Evolutionary conservation across 2,329 filamentous ascomycete species (phyloP), one percentile per base, ranked within the genome.

Genomic region (Venturia oleaginea): DNA sequence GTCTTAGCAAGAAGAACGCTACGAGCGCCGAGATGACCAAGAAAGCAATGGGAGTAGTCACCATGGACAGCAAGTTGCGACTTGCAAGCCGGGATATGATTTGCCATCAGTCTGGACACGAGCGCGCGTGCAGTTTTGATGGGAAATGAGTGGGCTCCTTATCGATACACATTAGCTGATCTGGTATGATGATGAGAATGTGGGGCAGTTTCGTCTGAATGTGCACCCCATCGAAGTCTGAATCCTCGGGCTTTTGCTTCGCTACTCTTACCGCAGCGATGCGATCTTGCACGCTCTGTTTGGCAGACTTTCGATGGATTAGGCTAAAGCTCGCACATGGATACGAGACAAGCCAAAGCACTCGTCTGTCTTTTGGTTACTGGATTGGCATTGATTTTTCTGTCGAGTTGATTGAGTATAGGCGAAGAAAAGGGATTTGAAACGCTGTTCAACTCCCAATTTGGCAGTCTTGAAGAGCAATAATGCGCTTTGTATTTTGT

Each of bases 321-420:
- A 84, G 69, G 24, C 68, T 71, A 68, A 84, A 82, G 65, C 79
- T 77, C 22, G 78, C 68, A 71, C 76, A 80, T n/a, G 80, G 81
- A 81, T 40, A 80, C 13, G 30, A 83, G 75, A 19, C 79, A 75
- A 55, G 78, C 75, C 34, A 78, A 27, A 27, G 32, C 32, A 42
- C 19, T 19, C 40, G 19, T 48, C 34, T 30, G 11, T 64, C 40
- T 40, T 57, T 19, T 34, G 37, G 38, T 27, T 27, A 1, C 46
- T 63, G 57, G 24, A 48, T 61, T 34, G 40, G 37, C 40, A 57
- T 40, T 64, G 67, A 27, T 11, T 67, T 19, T 15, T 65, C 24
- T 38, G 27, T 63, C 62, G 22, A 63, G 48, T 15, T 32, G 32
- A 30, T 24, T 34, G 30, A 65, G 59, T 3, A n/a, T n/a, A 65